Conservation (phyloP, 129 eudicot genomes). For the Lactuca saligna region DNA sequence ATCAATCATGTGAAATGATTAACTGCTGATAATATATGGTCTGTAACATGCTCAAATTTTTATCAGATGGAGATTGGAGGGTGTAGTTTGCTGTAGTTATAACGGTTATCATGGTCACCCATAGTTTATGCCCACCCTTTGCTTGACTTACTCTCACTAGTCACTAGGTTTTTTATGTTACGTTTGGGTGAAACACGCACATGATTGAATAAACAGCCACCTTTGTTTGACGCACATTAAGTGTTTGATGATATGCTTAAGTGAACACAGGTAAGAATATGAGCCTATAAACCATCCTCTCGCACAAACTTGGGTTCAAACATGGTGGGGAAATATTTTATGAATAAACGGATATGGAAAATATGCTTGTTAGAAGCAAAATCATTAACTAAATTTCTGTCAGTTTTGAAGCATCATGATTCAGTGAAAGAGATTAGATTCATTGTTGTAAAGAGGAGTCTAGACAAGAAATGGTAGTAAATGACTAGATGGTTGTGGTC, state of each 20-base stretch:
- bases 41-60: background rate
- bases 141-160: too few relatives aligned
- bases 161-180: background rate
- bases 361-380: conserved; percentile 13
- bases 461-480: background rate
- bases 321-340: background rate
- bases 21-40: too few relatives aligned
- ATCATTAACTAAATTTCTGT: background rate
- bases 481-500: background rate
- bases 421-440: background rate
- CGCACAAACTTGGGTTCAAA: background rate
- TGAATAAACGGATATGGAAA: background rate
- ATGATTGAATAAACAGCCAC: background rate
- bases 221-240: background rate
- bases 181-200: background rate
- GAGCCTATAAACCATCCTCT: background rate
- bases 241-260: conserved; percentile 19
- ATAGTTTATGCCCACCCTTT: too few relatives aligned
- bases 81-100: too few relatives aligned
- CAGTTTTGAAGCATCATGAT: background rate
- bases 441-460: background rate
- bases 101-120: too few relatives aligned
- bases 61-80: too few relatives aligned
- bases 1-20: too few relatives aligned
- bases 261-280: background rate